Conservation (phyloP, 75 land plant genomes). For the Pinus taeda region DNA sequence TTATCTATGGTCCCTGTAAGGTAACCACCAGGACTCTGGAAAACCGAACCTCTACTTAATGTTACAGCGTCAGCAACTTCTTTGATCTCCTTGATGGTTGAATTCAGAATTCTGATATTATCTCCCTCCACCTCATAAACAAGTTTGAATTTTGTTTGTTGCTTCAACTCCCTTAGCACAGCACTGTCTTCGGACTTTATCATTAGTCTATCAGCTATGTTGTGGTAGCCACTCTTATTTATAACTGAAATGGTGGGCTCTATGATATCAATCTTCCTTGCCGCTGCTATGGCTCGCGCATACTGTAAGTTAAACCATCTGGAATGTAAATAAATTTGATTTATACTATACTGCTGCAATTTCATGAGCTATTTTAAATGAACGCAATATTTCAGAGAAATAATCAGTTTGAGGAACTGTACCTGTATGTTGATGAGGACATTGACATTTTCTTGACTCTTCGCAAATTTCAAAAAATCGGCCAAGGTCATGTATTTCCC, state of each 20-base stretch:
- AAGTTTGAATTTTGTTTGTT: conserved; percentile 27
- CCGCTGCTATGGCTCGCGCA: background rate
- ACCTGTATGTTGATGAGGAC: conserved; percentile 73
- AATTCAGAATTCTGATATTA: conserved; percentile 20
- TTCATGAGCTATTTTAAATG: background rate
- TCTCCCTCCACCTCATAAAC: conserved; percentile 21
- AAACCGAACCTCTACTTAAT: conserved; percentile 34
- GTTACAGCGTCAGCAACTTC: conserved; percentile 39
- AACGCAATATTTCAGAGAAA: background rate
- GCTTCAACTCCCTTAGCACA: conserved; percentile 40
- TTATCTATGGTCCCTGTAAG: conserved; percentile 30
- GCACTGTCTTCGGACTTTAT: conserved; percentile 71
- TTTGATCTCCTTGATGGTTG: conserved; percentile 39
- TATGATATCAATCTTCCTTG: background rate
- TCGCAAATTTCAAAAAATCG: conserved; percentile 71
- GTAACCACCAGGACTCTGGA: conserved; percentile 10
- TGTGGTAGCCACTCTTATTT: background rate
- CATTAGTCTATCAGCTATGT: conserved; percentile 11
- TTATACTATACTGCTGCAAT: background rate
- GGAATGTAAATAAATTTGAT: conserved; percentile 11
- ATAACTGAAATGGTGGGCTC: background rate
- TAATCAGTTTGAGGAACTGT: background rate
- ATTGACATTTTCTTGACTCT: conserved; percentile 57
- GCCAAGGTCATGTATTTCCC: conserved; percentile 59
- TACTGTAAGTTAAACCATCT: conserved; percentile 36